Base-by-base conservation (phyloP, 1,284 basidiomycete species). In the Ustilago crameri region DNA sequence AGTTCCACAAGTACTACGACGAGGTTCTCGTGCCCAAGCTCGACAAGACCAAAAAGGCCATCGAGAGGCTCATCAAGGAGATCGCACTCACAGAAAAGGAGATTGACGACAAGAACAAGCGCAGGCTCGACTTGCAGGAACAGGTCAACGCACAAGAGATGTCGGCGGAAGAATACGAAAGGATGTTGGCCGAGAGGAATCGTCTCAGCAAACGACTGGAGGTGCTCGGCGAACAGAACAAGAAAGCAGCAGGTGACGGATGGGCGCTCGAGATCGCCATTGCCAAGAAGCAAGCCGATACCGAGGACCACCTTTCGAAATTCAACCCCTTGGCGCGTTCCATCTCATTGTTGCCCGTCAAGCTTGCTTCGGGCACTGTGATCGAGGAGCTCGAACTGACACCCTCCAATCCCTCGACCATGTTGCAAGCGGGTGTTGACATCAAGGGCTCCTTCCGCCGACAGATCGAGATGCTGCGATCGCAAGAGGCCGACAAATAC, bases 1-100 rank as follows among this genome's bases (percentile, higher is more conserved):
- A 82, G 50, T 83, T 83, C 57, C 56, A 59, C 42, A 66, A 71
- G 44, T 83, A 83, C 71, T 74, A 72, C 49, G 75, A 81, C 51
- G 73, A 79, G 38, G 68, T 76, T 7, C 67, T 82, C 22, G 52
- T 70, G n/a, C 79, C 76, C 20, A 79, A 74, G 60, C 58, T 82
- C 24, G 78, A 81, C 41, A 80, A 76, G 70, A 78, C 69, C 40
- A 69, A 67, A 37, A 77, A 76, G 42, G 67, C 70, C 40, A 69
- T 77, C 50, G 66, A 73, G 54, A 63, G 67, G 41, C 62, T 82
- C 55, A 51, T 61, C 42, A 71, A 75, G 37, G 67, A 69, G 41
- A 63, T 73, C 15, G 51, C 45, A 2, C 54, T 76, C 15, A 45
- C 68, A 8, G 65, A 71, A 46, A 65, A 73, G 47, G 75, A 76